A percentile compares a stretch with the other conserved stretches of the same genome.
Conservation (phyloP, 2,329 filamentous ascomycete genomes). For the Clonostachys rhizophaga region DNA sequence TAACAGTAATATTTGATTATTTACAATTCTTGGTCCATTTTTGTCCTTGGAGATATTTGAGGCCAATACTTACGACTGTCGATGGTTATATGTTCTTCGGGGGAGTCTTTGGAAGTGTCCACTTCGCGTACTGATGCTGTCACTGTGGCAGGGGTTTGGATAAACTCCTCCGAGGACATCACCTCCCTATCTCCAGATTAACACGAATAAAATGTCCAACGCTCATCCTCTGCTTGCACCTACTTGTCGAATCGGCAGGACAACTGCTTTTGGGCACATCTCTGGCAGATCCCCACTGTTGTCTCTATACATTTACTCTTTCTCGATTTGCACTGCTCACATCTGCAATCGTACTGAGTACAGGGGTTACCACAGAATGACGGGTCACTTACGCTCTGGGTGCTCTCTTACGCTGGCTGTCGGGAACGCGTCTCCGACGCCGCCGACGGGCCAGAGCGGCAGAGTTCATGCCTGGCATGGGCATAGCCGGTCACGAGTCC, state of each 20-base stretch:
- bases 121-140: too few relatives aligned
- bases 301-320: conserved; percentile 26
- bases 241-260: conserved; percentile 10
- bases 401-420: conserved; percentile 24
- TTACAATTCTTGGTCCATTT: neutral
- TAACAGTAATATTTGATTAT: conserved; percentile 1
- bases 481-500: too few relatives aligned
- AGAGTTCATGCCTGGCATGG: neutral
- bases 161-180: too few relatives aligned
- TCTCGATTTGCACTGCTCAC: conserved; percentile 23
- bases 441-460: neutral
- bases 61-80: conserved; percentile 4
- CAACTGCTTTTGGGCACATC: conserved; percentile 15
- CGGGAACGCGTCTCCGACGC: conserved; percentile 14
- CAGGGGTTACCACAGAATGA: neutral
- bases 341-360: conserved; percentile 7
- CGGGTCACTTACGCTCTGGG: conserved; percentile 12
- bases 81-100: conserved; percentile 7
- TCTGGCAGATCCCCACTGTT: conserved; percentile 13
- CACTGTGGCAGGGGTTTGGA: too few relatives aligned
- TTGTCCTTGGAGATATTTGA: neutral
- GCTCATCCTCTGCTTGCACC: neutral
- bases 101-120: too few relatives aligned
- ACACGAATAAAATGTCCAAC: neutral
- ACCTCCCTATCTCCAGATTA: conserved; percentile 1